These are phyloP conservation scores for Alopecurus myosuroides DNA, from an alignment of 176 grass and related monocot species.

Conservation along the genomic window DNA sequence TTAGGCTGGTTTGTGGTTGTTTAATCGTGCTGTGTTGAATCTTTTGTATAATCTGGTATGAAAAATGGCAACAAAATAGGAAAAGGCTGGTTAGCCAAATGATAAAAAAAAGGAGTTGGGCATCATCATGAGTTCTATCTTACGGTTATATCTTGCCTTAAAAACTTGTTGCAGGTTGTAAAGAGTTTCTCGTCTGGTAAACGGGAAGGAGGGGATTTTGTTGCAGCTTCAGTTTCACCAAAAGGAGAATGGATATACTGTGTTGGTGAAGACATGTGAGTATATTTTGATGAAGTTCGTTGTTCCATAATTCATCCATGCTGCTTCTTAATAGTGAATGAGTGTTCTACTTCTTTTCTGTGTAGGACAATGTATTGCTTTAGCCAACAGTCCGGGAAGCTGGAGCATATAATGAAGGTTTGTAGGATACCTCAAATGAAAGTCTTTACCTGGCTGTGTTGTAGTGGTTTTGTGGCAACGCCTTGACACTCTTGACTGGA, in stretches of 20 bases:
- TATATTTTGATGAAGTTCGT: constrained; percentile 12
- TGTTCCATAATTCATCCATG: constrained; percentile 16
- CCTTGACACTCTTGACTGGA: not conserved
- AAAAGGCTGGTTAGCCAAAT: not conserved
- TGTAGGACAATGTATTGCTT: constrained; percentile 97
- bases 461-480: not conserved
- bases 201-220: constrained; percentile 90
- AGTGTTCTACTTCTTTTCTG: constrained; percentile 1
- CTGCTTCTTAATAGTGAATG: constrained; percentile 10
- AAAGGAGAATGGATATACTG: constrained; percentile 99
- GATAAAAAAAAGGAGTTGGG: not conserved
- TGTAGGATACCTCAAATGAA: constrained; percentile 2
- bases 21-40: not conserved
- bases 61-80: not conserved
- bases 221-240: constrained; percentile 84
- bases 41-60: not conserved
- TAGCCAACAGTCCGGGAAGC: constrained; percentile 86
- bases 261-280: constrained; percentile 99
- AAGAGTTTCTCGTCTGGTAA: constrained; percentile 98
- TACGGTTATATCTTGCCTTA: not conserved
- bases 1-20: not conserved
- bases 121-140: not conserved
- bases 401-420: constrained; percentile 99
- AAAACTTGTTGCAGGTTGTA: constrained; percentile 62
- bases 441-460: not conserved